Conservation (phyloP, 2,329 filamentous ascomycete genomes). For the Colletotrichum graminicola region DNA sequence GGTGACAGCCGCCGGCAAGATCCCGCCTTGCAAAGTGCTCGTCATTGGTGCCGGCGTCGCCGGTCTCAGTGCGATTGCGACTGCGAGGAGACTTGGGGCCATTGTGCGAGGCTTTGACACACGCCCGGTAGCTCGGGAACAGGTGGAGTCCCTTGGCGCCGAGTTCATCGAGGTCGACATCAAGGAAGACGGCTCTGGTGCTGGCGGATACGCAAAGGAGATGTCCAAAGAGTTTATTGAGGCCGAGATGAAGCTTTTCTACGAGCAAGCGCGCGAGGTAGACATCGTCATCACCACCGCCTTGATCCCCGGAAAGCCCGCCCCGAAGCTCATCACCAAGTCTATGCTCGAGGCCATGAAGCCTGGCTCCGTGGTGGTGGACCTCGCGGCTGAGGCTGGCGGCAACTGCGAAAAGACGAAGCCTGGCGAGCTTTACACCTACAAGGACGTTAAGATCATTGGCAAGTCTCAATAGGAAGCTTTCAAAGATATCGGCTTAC, state of each 20-base stretch:
- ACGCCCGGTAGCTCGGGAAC: conserved; percentile 86
- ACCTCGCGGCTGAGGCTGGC: conserved; percentile 88
- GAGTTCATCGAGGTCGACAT: conserved; percentile 91
- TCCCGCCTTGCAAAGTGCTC: conserved; percentile 89
- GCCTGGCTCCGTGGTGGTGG: conserved; percentile 88
- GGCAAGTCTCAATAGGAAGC: conserved; percentile 61
- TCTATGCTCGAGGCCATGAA: conserved; percentile 87
- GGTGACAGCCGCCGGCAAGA: conserved; percentile 90
- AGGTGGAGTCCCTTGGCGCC: conserved; percentile 89
- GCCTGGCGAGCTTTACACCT: conserved; percentile 75
- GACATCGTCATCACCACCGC: conserved; percentile 95
- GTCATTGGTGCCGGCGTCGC: conserved; percentile 93
- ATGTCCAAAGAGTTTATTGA: conserved; percentile 96
- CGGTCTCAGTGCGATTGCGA: conserved; percentile 88
- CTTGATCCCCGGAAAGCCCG: conserved; percentile 86
- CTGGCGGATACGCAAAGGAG: conserved; percentile 90
- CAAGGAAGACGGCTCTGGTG: conserved; percentile 85
- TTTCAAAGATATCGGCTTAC: conserved; percentile 45
- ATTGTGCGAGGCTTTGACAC: conserved; percentile 94
- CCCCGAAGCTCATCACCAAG: conserved; percentile 86
- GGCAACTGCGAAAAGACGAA: conserved; percentile 89
- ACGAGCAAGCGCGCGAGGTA: conserved; percentile 87
- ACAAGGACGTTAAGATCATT: conserved; percentile 86
- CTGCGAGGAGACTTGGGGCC: conserved; percentile 86
- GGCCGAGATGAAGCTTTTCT: conserved; percentile 92